Evolutionary conservation across 176 grass and related monocot species (phyloP).

Genomic region (Triticum aestivum): DNA sequence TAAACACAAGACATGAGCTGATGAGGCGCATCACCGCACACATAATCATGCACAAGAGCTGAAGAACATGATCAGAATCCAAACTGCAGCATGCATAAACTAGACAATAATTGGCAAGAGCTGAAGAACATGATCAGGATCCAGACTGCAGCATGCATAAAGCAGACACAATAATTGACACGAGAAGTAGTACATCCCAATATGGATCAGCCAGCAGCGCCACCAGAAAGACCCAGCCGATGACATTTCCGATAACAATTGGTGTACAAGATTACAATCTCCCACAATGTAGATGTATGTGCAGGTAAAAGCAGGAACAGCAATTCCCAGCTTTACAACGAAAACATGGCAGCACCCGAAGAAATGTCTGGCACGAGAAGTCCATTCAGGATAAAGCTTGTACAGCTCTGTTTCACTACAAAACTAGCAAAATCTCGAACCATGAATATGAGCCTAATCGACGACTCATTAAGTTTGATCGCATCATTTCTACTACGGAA

Average conservation of each 20-base stretch:
- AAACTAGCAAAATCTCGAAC: slow-evolving; percentile 45
- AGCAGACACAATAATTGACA: not conserved
- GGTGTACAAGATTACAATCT: slow-evolving; percentile 15
- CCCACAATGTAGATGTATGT: slow-evolving; percentile 24
- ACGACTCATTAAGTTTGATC: slow-evolving; percentile 6
- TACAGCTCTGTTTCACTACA: slow-evolving; percentile 32
- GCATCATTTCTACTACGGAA: slow-evolving; percentile 24
- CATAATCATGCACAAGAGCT: not conserved
- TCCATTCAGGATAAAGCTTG: slow-evolving; percentile 28
- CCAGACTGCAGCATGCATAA: not conserved
- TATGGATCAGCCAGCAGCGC: not conserved
- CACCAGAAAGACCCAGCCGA: not conserved
- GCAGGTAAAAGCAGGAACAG: slow-evolving; percentile 25
- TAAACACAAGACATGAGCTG: not conserved
- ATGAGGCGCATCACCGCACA: not conserved
- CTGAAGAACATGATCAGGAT: not conserved
- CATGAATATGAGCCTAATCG: slow-evolving; percentile 25
- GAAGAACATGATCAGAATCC: not conserved
- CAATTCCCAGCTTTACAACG: slow-evolving; percentile 16
- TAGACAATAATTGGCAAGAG: not conserved
- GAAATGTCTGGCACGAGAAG: slow-evolving; percentile 8
- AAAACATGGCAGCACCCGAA: not conserved
- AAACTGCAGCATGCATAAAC: not conserved
- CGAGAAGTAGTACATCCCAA: not conserved
- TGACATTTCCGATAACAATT: not conserved